Conservation (phyloP, 2,329 filamentous ascomycete species). For the Penicillium sp. region DNA sequence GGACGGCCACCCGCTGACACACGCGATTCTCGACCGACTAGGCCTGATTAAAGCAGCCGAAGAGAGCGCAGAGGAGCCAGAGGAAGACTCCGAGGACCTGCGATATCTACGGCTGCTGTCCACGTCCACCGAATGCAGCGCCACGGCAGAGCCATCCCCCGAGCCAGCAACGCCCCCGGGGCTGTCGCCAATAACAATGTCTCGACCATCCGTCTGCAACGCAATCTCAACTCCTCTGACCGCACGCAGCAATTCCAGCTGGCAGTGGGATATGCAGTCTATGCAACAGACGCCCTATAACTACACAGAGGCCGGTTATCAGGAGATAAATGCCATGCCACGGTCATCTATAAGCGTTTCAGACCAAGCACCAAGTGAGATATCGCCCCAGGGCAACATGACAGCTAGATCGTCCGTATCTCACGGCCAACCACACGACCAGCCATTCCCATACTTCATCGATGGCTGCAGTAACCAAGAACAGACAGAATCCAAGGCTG, state of each 20-base stretch:
- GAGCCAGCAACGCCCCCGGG: slow-evolving; percentile 34
- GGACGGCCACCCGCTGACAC: slow-evolving; percentile 40
- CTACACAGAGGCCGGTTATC: slow-evolving; percentile 21
- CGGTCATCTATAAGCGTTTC: slow-evolving; percentile 15
- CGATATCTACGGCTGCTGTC: slow-evolving; percentile 35
- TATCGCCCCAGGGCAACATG: slow-evolving; percentile 13
- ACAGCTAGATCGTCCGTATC: slow-evolving; percentile 3
- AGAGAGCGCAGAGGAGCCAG: slow-evolving; percentile 34
- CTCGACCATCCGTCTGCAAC: slow-evolving; percentile 18
- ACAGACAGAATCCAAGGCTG: slow-evolving; percentile 15
- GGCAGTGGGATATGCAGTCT: slow-evolving; percentile 30
- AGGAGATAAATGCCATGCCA: slow-evolving; percentile 18
- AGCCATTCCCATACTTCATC: slow-evolving; percentile 25
- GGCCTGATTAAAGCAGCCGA: slow-evolving; percentile 43
- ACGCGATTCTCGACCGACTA: slow-evolving; percentile 41
- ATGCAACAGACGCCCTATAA: slow-evolving; percentile 18
- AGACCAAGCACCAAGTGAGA: slow-evolving; percentile 14
- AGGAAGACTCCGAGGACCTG: slow-evolving; percentile 34
- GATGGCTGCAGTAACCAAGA: slow-evolving; percentile 12
- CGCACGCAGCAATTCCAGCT: slow-evolving; percentile 8
- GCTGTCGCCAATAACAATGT: slow-evolving; percentile 23
- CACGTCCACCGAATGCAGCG: slow-evolving; percentile 35
- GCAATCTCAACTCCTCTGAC: slow-evolving; percentile 9
- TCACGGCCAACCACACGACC: slow-evolving; percentile 11
- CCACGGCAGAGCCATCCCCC: slow-evolving; percentile 37